Conservation (phyloP, 176 grass and related monocot species). For the Secale cereale region DNA sequence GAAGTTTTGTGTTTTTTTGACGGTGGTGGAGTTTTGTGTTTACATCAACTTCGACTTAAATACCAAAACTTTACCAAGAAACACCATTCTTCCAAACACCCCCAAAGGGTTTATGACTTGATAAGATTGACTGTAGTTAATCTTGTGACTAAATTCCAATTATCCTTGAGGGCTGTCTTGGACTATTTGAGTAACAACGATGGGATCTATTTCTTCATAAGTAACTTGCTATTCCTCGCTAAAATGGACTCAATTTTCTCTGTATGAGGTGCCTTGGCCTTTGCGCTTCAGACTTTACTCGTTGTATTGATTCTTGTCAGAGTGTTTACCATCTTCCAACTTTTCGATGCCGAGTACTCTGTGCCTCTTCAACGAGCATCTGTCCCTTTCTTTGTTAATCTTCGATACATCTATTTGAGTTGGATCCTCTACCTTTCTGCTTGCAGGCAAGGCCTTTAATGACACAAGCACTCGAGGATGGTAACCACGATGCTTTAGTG, state of each 20-base stretch:
- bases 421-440: neutral
- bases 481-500: slow-evolving; percentile 66
- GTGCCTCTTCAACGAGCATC: neutral
- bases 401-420: neutral
- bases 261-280: neutral
- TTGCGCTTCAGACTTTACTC: neutral
- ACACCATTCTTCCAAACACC: neutral
- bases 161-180: neutral
- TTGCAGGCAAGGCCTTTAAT: slow-evolving; percentile 86
- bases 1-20: too few species aligned
- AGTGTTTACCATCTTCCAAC: neutral
- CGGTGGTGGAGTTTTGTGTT: neutral
- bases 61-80: neutral
- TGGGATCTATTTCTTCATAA: neutral
- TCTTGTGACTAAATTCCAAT: neutral
- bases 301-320: neutral
- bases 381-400: neutral
- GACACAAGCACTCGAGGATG: slow-evolving; percentile 55
- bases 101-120: neutral
- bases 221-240: neutral
- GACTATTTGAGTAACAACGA: neutral
- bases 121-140: neutral
- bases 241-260: neutral
- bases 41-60: neutral
- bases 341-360: neutral